phyloP scores from a whole-genome alignment of 345 rosid genomes.

The Bretschneidera sinensis region DNA sequence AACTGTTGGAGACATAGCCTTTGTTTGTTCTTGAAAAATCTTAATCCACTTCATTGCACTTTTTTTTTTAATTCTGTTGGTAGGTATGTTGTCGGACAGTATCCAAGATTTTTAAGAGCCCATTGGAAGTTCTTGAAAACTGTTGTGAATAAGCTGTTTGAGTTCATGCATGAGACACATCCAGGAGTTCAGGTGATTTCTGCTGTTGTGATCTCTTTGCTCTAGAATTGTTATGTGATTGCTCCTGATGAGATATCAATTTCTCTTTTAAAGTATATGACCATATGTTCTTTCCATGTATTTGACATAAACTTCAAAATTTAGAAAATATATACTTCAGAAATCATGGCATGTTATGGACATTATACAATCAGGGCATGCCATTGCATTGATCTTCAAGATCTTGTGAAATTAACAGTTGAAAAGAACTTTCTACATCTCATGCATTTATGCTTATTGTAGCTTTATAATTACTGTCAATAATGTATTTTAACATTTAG shows the following conservation, averaged over 20 bases:
- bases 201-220: conserved; percentile 14
- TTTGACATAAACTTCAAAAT: no score
- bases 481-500: no score
- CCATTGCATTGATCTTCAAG: no score
- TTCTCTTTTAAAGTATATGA: background rate
- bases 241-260: background rate
- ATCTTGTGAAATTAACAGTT: no score
- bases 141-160: conserved; percentile 96
- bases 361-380: no score
- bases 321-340: no score
- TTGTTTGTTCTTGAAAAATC: background rate
- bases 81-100: conserved; percentile 99
- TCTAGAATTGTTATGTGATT: background rate
- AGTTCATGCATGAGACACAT: conserved; percentile 99
- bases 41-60: background rate
- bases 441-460: no score
- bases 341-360: no score
- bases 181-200: conserved; percentile 93
- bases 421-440: no score
- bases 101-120: conserved; percentile 97
- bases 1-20: background rate
- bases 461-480: no score
- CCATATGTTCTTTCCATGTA: no score
- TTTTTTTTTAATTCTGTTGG: conserved; percentile 8
- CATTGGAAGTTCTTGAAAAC: conserved; percentile 99